A percentile compares a stretch with the other conserved stretches of the same genome.
Evolutionary conservation across 1,284 basidiomycete species (phyloP).

Genomic region (Irpex lacteus): DNA sequence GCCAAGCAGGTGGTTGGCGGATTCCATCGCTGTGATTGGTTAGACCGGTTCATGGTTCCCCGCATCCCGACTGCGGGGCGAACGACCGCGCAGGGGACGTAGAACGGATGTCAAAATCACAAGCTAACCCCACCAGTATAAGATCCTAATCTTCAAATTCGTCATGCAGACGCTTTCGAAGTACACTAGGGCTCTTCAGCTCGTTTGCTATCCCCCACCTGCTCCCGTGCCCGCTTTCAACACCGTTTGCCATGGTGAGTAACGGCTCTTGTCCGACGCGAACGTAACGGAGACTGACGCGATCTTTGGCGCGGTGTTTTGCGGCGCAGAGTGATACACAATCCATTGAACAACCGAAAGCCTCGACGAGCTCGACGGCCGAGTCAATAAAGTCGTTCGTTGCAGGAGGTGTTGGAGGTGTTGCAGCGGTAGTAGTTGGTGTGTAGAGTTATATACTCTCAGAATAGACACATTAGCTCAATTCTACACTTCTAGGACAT

Average conservation of each 20-base stretch:
- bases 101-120: slow-evolving; percentile 16
- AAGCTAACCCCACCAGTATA: neutral
- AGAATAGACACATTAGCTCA: neutral
- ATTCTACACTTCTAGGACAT: slow-evolving; percentile 59
- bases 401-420: slow-evolving; percentile 90
- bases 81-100: slow-evolving; percentile 1
- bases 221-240: slow-evolving; percentile 4
- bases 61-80: slow-evolving; percentile 1
- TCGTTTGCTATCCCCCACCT: neutral
- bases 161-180: neutral
- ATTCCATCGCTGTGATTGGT: neutral
- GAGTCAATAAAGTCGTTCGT: slow-evolving; percentile 82
- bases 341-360: slow-evolving; percentile 23
- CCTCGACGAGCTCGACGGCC: slow-evolving; percentile 36
- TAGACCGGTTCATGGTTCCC: slow-evolving; percentile 2
- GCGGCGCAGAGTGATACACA: slow-evolving; percentile 12
- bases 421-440: slow-evolving; percentile 87
- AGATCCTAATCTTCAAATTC: slow-evolving; percentile 9
- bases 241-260: slow-evolving; percentile 24
- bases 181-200: neutral
- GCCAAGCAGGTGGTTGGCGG: neutral
- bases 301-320: neutral
- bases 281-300: neutral
- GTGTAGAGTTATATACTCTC: slow-evolving; percentile 27
- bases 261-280: too few species aligned